phyloP scores from a whole-genome alignment of 352 stramenopile genomes.

The Phytopythium vexans region DNA sequence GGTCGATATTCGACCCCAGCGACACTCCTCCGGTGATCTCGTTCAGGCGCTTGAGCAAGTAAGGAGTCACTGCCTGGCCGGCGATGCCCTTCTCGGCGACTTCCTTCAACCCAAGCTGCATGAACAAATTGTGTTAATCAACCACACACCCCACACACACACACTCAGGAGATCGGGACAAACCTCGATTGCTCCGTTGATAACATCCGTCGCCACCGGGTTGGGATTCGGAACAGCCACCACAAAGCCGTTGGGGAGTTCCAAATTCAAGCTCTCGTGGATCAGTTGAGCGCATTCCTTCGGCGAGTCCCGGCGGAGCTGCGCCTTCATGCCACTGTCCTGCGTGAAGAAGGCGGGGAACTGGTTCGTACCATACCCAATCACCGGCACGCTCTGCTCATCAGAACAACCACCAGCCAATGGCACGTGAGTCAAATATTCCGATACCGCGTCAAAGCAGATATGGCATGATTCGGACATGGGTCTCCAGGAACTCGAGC shows the following conservation, averaged over 20 bases:
- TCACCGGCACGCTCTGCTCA: conserved; percentile 91
- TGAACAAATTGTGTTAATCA: background rate
- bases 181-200: conserved; percentile 91
- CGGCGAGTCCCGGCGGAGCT: conserved; percentile 83
- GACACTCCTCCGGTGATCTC: conserved; percentile 92
- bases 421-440: conserved; percentile 1
- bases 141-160: background rate
- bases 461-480: conserved; percentile 25
- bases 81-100: conserved; percentile 81
- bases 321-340: conserved; percentile 83
- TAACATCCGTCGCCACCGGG: conserved; percentile 74
- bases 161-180: background rate
- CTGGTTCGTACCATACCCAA: conserved; percentile 89
- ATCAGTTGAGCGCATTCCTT: conserved; percentile 87
- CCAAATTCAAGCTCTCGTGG: conserved; percentile 67
- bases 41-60: conserved; percentile 86
- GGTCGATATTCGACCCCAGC: conserved; percentile 94
- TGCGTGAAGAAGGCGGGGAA: conserved; percentile 99
- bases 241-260: conserved; percentile 83
- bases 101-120: conserved; percentile 75
- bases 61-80: conserved; percentile 95
- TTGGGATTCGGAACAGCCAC: conserved; percentile 89
- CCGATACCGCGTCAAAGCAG: background rate
- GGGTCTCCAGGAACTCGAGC: conserved; percentile 97
- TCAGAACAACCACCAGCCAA: conserved; percentile 4